These are phyloP conservation scores for Fusarium neocosmosporiellum DNA, from an alignment of 2,329 filamentous ascomycete genomes.

Conservation along the genomic window DNA sequence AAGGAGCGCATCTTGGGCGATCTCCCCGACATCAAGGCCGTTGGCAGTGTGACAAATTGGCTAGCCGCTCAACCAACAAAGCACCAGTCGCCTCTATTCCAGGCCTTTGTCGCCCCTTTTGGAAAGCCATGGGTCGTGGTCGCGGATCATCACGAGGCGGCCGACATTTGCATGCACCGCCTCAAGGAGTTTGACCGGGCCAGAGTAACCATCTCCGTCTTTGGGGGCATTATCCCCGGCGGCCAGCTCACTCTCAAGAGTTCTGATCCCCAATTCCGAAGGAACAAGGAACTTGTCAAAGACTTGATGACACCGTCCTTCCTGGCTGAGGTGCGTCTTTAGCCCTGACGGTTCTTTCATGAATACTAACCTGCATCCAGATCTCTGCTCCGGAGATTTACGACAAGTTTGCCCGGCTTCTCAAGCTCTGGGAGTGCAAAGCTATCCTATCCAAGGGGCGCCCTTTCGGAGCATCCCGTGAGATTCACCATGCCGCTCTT, in stretches of 20 bases:
- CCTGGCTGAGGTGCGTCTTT: slow-evolving; percentile 13
- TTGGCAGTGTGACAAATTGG: slow-evolving; percentile 28
- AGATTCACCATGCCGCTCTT: slow-evolving; percentile 25
- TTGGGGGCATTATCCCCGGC: slow-evolving; percentile 16
- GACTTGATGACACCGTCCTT: slow-evolving; percentile 31
- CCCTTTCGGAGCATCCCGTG: slow-evolving; percentile 10
- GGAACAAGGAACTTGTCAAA: slow-evolving; percentile 32
- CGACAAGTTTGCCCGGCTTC: slow-evolving; percentile 16
- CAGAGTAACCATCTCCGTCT: slow-evolving; percentile 6
- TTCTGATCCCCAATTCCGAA: slow-evolving; percentile 25
- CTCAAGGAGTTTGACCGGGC: slow-evolving; percentile 32
- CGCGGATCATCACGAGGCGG: slow-evolving; percentile 28
- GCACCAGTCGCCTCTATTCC: slow-evolving; percentile 25
- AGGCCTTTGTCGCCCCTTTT: slow-evolving; percentile 23
- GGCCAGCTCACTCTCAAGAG: slow-evolving; percentile 23
- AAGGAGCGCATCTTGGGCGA: slow-evolving; percentile 25
- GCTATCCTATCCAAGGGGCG: background rate
- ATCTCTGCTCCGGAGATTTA: slow-evolving; percentile 32
- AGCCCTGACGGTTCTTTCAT: accelerated
- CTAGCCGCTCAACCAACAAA: slow-evolving; percentile 10
- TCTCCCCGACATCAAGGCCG: slow-evolving; percentile 16
- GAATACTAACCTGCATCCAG: background rate
- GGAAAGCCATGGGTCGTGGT: slow-evolving; percentile 27
- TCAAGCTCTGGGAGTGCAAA: slow-evolving; percentile 22
- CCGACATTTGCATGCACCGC: slow-evolving; percentile 25